phyloP scores from a whole-genome alignment of 495 filamentous ascomycete species.

The Penicillium mononematosum region DNA sequence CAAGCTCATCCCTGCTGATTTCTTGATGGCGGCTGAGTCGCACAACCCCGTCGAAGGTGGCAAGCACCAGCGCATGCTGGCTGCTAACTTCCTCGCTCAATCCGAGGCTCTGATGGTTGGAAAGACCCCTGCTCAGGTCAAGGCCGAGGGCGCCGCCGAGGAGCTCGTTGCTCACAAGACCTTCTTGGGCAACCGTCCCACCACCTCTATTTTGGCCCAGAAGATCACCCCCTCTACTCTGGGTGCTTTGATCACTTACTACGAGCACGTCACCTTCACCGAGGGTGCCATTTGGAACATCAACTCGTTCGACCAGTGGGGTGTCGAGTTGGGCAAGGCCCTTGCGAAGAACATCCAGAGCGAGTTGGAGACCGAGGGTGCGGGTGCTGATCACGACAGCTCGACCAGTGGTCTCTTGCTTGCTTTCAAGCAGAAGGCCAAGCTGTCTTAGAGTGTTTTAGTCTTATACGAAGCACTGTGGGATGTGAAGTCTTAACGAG shows the following conservation, averaged over 20 bases:
- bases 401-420: constrained; percentile 86
- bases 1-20: constrained; percentile 97
- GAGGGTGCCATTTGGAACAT: constrained; percentile 99
- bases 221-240: constrained; percentile 93
- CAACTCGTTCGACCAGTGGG: constrained; percentile 99
- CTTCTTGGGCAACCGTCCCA: constrained; percentile 96
- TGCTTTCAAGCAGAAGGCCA: constrained; percentile 75
- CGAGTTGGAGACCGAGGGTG: constrained; percentile 73
- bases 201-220: constrained; percentile 88
- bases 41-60: constrained; percentile 93
- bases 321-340: constrained; percentile 95
- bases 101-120: constrained; percentile 98
- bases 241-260: constrained; percentile 95
- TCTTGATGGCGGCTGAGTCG: constrained; percentile 91
- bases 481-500: constrained; percentile 28
- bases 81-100: constrained; percentile 97
- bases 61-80: constrained; percentile 97
- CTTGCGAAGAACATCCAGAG: constrained; percentile 87
- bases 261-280: constrained; percentile 97
- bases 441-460: constrained; percentile 35
- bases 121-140: constrained; percentile 87
- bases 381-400: constrained; percentile 69
- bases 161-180: constrained; percentile 95
- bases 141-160: constrained; percentile 81
- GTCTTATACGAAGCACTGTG: constrained; percentile 13